Percentiles rank a stretch among this genome's conserved stretches.
These are phyloP conservation scores for Penicillium macrosclerotiorum DNA, from an alignment of 495 filamentous ascomycete genomes.

Conservation along the genomic window DNA sequence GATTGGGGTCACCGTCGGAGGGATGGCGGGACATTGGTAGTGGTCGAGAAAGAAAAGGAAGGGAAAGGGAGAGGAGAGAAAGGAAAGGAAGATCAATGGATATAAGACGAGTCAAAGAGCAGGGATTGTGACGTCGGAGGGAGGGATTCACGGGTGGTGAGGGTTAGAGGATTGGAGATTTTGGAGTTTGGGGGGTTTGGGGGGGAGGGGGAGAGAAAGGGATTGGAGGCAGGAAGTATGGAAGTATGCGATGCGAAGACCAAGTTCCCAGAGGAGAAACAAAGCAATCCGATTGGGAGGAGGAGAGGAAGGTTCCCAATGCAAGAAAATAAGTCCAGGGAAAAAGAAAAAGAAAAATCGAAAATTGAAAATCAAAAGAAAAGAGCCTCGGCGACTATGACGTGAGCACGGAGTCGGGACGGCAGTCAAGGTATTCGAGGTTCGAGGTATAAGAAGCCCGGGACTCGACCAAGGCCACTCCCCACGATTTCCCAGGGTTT, in stretches of 20 bases:
- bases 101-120: slow-evolving; percentile 30
- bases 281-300: slow-evolving; percentile 29
- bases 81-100: slow-evolving; percentile 21
- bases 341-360: slow-evolving; percentile 11
- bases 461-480: too few species aligned
- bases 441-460: too few species aligned
- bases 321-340: slow-evolving; percentile 4
- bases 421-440: too few species aligned
- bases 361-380: slow-evolving; percentile 14
- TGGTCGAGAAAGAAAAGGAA: slow-evolving; percentile 12
- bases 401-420: slow-evolving; percentile 27
- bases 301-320: slow-evolving; percentile 20
- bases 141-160: slow-evolving; percentile 26
- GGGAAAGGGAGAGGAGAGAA: slow-evolving; percentile 13
- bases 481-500: too few species aligned
- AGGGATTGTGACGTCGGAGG: slow-evolving; percentile 39
- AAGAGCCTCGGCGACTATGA: slow-evolving; percentile 36
- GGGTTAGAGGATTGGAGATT: not conserved
- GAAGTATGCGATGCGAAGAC: too few species aligned
- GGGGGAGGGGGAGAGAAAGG: too few species aligned
- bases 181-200: too few species aligned
- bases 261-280: slow-evolving; percentile 30
- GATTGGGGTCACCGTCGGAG: slow-evolving; percentile 29
- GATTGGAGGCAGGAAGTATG: too few species aligned
- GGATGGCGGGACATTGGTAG: slow-evolving; percentile 50